Evolutionary conservation across 2,329 filamentous ascomycete genomes (phyloP).

Genomic region (Mycosphaerelloides madeirae): DNA sequence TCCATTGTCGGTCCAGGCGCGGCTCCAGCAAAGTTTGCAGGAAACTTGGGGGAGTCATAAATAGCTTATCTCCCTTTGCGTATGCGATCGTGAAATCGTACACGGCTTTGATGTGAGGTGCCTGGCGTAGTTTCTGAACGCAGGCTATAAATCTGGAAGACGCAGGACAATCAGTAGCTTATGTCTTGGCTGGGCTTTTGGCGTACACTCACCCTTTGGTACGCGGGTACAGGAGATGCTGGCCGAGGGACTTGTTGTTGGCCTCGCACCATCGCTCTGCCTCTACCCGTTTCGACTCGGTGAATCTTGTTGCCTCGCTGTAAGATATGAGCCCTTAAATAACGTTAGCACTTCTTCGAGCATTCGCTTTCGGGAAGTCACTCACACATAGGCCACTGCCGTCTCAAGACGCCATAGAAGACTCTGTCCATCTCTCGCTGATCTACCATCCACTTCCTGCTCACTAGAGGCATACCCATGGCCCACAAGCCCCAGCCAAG

Average conservation of each 20-base stretch:
- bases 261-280: constrained; percentile 51
- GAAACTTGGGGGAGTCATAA: constrained; percentile 33
- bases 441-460: constrained; percentile 56
- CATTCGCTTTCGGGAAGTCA: constrained; percentile 10
- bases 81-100: constrained; percentile 40
- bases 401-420: constrained; percentile 51
- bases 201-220: constrained; percentile 46
- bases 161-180: too few relatives aligned
- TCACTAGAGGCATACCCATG: constrained; percentile 61
- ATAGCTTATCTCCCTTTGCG: constrained; percentile 22
- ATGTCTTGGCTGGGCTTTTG: too few relatives aligned
- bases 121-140: constrained; percentile 48
- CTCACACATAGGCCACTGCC: constrained; percentile 56
- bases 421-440: constrained; percentile 53
- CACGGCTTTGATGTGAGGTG: constrained; percentile 33
- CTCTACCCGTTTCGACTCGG: constrained; percentile 48
- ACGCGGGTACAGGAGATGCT: constrained; percentile 56
- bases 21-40: constrained; percentile 27
- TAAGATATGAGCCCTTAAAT: constrained; percentile 58
- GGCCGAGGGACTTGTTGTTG: constrained; percentile 48
- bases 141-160: constrained; percentile 48
- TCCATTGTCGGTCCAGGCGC: constrained; percentile 24
- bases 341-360: not conserved
- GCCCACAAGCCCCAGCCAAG: constrained; percentile 62
- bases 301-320: constrained; percentile 60